A percentile compares a stretch with the other conserved stretches of the same genome.
Conservation (phyloP, 169 alveolate species). For the Plasmodium blacklocki region DNA sequence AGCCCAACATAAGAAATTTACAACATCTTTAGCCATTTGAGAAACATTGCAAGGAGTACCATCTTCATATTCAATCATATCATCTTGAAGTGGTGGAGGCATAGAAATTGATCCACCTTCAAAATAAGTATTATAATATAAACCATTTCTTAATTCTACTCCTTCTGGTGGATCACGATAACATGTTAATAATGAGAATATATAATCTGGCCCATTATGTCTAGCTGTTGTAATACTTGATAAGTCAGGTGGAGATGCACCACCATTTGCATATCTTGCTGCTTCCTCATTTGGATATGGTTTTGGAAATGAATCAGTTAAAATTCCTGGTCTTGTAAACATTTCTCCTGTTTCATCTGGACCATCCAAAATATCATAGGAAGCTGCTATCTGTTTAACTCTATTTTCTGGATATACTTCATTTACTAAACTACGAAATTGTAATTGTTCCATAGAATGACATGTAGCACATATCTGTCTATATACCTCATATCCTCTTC, state of each 20-base stretch:
- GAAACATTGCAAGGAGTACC: conserved; percentile 98
- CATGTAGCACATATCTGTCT: conserved; percentile 92
- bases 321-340: conserved; percentile 90
- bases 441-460: conserved; percentile 89
- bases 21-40: conserved; percentile 95
- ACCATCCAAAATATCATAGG: conserved; percentile 90
- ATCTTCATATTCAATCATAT: conserved; percentile 97
- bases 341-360: conserved; percentile 91
- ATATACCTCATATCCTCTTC: conserved; percentile 91
- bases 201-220: conserved; percentile 95
- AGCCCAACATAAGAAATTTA: conserved; percentile 90
- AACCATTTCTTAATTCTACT: conserved; percentile 95
- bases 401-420: conserved; percentile 91
- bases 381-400: conserved; percentile 91
- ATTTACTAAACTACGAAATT: conserved; percentile 89
- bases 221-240: conserved; percentile 94
- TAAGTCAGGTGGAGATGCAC: conserved; percentile 97
- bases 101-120: conserved; percentile 97
- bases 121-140: conserved; percentile 95
- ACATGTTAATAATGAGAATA: conserved; percentile 95
- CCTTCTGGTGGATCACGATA: conserved; percentile 97
- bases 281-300: conserved; percentile 93
- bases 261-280: conserved; percentile 97
- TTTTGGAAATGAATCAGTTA: conserved; percentile 89
- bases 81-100: conserved; percentile 98